Percentiles rank a stretch among this genome's conserved stretches.
Conservation (phyloP, 371 early-diverging fungal genomes). For the Mucor irregularis region DNA sequence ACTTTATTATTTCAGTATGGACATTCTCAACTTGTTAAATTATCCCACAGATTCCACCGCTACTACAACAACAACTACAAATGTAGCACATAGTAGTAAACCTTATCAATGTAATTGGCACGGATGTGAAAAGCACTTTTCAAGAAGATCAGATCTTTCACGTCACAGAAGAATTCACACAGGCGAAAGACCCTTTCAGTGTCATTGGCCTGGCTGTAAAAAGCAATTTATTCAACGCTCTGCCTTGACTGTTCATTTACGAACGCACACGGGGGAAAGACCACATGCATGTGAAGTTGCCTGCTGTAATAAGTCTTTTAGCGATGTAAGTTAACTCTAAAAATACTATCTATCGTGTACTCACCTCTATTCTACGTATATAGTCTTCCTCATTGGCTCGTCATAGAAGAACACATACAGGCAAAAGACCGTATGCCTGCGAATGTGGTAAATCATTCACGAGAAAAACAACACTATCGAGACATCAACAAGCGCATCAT, state of each 20-base stretch:
- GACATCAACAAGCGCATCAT: conserved; percentile 52
- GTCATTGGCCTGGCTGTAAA: conserved; percentile 63
- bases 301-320: conserved; percentile 60
- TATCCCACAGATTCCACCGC: background rate
- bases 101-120: conserved; percentile 64
- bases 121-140: conserved; percentile 69
- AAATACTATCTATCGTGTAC: background rate
- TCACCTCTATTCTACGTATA: background rate
- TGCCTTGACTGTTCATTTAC: conserved; percentile 75
- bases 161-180: conserved; percentile 80
- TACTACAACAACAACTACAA: background rate
- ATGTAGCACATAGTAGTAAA: too few relatives aligned
- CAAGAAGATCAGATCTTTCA: conserved; percentile 76
- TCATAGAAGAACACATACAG: conserved; percentile 51
- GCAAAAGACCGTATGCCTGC: conserved; percentile 45
- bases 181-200: conserved; percentile 71
- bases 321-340: conserved; percentile 42
- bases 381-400: conserved; percentile 51
- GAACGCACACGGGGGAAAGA: conserved; percentile 82
- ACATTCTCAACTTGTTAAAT: conserved; percentile 25
- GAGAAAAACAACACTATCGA: conserved; percentile 67
- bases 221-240: conserved; percentile 81
- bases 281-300: conserved; percentile 71
- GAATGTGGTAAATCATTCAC: conserved; percentile 62
- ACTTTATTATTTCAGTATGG: conserved; percentile 3